Evolutionary conservation across 495 filamentous ascomycete species (phyloP), one percentile per base, ranked within the genome.

Genomic region (Annulohypoxylon moriforme): DNA sequence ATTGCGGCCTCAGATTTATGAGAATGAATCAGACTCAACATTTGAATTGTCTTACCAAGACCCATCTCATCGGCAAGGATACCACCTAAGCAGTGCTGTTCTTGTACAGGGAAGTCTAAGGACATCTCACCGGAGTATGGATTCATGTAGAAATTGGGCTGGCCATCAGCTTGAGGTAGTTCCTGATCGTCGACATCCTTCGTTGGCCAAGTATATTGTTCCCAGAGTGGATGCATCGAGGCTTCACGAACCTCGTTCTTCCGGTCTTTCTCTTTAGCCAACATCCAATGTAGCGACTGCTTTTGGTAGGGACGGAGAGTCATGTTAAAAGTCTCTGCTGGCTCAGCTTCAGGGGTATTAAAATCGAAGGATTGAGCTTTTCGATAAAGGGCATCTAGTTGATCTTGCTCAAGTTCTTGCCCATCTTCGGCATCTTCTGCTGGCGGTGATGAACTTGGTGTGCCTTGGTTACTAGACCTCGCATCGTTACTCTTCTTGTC

Each of bases 291-390:
- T 20, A 99, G 82, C 6, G 96, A 93, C 79, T 99, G 96, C 73
- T 92, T 97, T 79, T 99, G 96, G 72, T 99, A 99, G 24, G 93
- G 94, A 0, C 96, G 89, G 20, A 99, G 83, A 64, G 89, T 82
- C 89, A 99, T 89, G 8, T 83, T 84, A 78, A 99, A 99, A 0
- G 89, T 92, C 7, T 89, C 83, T 10, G 93, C 88, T 24, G 96
- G 94, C 68, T 97, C 89, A 11, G 92, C 89, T 77, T 91, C 89
- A 2, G 95, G 94, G 22, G 94, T 96, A 75, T 90, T 89, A 75
- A 98, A 99, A 77, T 99, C 96, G 70, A 98, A 98, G 0, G 93
- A 94, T 73, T 99, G 96, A 1, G 96, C 96, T 77, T 99, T 99
- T 76, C 92, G 93, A 75, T 99, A 99, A 4, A 99, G 84, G 0